Evolutionary conservation across 2,329 filamentous ascomycete genomes (phyloP), one percentile per base, ranked within the genome.

Genomic region (Chrysoporthe austroafricana): DNA sequence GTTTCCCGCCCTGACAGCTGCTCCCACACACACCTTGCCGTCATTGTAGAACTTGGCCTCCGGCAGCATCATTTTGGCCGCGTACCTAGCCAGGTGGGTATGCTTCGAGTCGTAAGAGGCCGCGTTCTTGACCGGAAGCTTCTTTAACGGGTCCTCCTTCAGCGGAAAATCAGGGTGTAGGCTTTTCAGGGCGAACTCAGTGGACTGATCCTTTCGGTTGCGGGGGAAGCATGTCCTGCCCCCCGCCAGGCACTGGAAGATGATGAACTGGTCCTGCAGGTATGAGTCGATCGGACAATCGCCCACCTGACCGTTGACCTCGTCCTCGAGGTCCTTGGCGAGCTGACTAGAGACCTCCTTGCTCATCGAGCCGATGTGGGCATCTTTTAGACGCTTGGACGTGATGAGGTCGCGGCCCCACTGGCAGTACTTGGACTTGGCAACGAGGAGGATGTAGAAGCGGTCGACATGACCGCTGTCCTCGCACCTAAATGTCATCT

Each of bases 241-340:
- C n/a, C 83, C 79, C 1, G 85, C 84, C 7, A 90, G 77, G 3
- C 84, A 84, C 75, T 90, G 88, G 72, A 88, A 88, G 34, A 87
- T 78, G 5, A 90, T 78, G 36, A 90, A 72, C 74, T 90, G 88
- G 74, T 90, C 88, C 75, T 89, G 86, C 9, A 90, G 79, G 72
- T 84, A 82, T 70, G 84, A 79, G 70, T 90, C 88, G 4, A 87
- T 82, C 2, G 82, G 79, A 0, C 85, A 82, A 1, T 81, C 78
- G 1, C 78, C 73, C 0, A 85, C 36, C 46, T 44, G 46, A 8
- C 39, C 43, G n/a, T 56, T 48, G 32, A 66, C 76, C 71, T 88
- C 85, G 2, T 78, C 74, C 68, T 79, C 78, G 32, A 89, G 76
- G 2, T 81, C 79, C 62, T 75, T 77, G 59, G 82, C 82, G 3